These are phyloP conservation scores for Clarireedia homoeocarpa DNA, from an alignment of 2,329 filamentous ascomycete species.

Conservation along the genomic window DNA sequence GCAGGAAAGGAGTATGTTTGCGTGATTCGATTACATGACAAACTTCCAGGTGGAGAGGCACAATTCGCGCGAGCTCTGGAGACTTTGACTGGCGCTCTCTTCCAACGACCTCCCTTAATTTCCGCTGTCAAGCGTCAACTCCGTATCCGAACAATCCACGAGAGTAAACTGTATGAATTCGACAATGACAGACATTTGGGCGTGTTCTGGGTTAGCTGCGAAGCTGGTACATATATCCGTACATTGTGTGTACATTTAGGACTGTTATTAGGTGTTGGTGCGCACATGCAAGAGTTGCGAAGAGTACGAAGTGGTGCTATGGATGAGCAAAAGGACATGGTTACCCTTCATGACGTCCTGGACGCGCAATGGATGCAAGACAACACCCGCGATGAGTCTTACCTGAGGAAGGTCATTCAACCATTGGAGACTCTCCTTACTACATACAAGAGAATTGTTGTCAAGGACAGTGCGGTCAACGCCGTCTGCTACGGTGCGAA, in stretches of 20 bases:
- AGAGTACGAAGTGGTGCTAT: slow-evolving; percentile 91
- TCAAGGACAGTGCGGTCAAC: slow-evolving; percentile 95
- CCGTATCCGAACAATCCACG: slow-evolving; percentile 95
- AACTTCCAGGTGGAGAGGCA: slow-evolving; percentile 84
- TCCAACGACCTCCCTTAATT: slow-evolving; percentile 94
- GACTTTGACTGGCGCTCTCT: slow-evolving; percentile 91
- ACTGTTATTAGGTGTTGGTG: slow-evolving; percentile 69
- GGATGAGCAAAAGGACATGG: slow-evolving; percentile 82
- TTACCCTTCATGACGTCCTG: slow-evolving; percentile 90
- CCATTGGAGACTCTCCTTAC: slow-evolving; percentile 89
- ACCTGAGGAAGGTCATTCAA: slow-evolving; percentile 82
- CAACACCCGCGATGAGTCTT: slow-evolving; percentile 90
- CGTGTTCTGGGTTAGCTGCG: slow-evolving; percentile 99
- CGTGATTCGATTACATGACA: slow-evolving; percentile 91
- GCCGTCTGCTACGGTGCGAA: slow-evolving; percentile 98
- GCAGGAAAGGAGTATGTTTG: slow-evolving; percentile 99
- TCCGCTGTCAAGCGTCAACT: slow-evolving; percentile 98
- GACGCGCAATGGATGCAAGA: slow-evolving; percentile 96
- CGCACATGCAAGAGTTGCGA: slow-evolving; percentile 96
- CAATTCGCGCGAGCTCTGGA: slow-evolving; percentile 92
- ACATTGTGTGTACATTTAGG: slow-evolving; percentile 94
- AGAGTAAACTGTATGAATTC: slow-evolving; percentile 94
- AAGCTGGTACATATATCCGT: slow-evolving; percentile 97
- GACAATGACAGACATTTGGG: slow-evolving; percentile 96
- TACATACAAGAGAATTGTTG: slow-evolving; percentile 91